Conservation (phyloP, 2,329 filamentous ascomycete genomes). For the Grosmannia penicillata region DNA sequence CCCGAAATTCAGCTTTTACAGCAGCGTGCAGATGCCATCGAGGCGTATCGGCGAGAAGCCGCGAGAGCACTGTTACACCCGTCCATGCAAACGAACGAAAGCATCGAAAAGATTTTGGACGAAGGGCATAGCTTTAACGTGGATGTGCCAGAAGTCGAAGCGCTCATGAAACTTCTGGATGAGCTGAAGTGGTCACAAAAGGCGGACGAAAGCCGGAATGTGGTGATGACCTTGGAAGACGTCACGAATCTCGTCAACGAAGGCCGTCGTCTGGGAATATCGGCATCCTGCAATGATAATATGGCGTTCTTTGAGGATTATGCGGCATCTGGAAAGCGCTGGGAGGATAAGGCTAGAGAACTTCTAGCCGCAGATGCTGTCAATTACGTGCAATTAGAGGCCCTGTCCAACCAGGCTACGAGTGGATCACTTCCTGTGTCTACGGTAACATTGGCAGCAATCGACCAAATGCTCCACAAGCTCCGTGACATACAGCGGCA, state of each 20-base stretch:
- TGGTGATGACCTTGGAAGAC: constrained; percentile 59
- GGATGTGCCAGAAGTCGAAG: constrained; percentile 77
- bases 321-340: constrained; percentile 60
- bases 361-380: constrained; percentile 83
- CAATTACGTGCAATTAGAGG: constrained; percentile 89
- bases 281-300: constrained; percentile 67
- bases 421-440: constrained; percentile 62
- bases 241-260: constrained; percentile 67
- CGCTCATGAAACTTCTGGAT: constrained; percentile 63
- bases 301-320: constrained; percentile 64
- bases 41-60: constrained; percentile 68
- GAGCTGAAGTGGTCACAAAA: constrained; percentile 82
- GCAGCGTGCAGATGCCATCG: constrained; percentile 74
- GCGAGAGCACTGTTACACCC: constrained; percentile 54
- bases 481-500: constrained; percentile 87
- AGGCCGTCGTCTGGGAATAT: constrained; percentile 62
- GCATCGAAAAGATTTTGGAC: constrained; percentile 86
- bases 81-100: constrained; percentile 47
- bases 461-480: constrained; percentile 89
- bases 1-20: constrained; percentile 75
- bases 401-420: constrained; percentile 68
- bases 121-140: constrained; percentile 80
- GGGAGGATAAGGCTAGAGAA: constrained; percentile 88
- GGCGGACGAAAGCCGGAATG: constrained; percentile 47
- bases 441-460: constrained; percentile 60